A percentile compares a stretch with the other conserved stretches of the same genome.
phyloP scores from a whole-genome alignment of 2,329 filamentous ascomycete species.

The Talaromyces rugulosus region DNA sequence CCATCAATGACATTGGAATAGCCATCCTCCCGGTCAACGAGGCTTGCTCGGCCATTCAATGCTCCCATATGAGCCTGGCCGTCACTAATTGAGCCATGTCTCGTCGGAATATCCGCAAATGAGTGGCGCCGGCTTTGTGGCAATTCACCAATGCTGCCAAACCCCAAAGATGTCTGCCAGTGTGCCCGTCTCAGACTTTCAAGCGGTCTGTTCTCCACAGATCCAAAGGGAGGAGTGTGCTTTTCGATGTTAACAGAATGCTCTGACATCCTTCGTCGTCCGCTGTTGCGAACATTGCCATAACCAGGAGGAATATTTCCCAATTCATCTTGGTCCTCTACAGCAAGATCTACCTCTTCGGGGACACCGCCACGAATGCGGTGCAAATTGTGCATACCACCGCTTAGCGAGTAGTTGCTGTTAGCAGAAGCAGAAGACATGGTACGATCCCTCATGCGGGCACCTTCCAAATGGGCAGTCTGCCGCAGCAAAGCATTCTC shows the following conservation, averaged over 20 bases:
- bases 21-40: slow-evolving; percentile 34
- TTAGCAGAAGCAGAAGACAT: slow-evolving; percentile 36
- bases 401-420: slow-evolving; percentile 29
- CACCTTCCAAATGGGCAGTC: slow-evolving; percentile 36
- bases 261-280: slow-evolving; percentile 41
- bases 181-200: slow-evolving; percentile 46
- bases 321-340: slow-evolving; percentile 43
- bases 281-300: slow-evolving; percentile 33
- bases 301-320: slow-evolving; percentile 35
- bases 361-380: slow-evolving; percentile 39
- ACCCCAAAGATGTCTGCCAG: slow-evolving; percentile 49
- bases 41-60: slow-evolving; percentile 18
- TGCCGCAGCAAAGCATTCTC: slow-evolving; percentile 47
- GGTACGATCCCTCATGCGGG: slow-evolving; percentile 36
- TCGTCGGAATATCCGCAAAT: slow-evolving; percentile 48
- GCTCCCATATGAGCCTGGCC: slow-evolving; percentile 19
- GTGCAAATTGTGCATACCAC: slow-evolving; percentile 30
- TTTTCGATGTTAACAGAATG: slow-evolving; percentile 39
- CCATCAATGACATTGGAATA: slow-evolving; percentile 33
- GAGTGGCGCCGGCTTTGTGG: slow-evolving; percentile 50
- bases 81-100: slow-evolving; percentile 40
- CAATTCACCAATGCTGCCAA: slow-evolving; percentile 42
- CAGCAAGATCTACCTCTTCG: slow-evolving; percentile 41
- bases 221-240: slow-evolving; percentile 32
- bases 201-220: slow-evolving; percentile 40